Base-by-base conservation (phyloP, 1,284 basidiomycete species). In the Marasmius tenuissimus region DNA sequence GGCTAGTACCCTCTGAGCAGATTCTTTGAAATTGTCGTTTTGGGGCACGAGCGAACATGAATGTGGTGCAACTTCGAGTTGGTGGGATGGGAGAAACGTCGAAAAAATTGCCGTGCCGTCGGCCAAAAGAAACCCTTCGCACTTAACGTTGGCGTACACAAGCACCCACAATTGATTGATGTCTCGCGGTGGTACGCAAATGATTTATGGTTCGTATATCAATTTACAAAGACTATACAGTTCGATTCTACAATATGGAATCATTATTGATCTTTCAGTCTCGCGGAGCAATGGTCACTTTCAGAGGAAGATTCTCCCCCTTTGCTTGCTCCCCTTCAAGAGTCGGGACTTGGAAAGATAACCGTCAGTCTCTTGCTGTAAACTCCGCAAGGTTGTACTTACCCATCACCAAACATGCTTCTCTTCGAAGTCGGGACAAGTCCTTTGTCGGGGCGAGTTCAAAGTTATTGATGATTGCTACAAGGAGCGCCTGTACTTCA, bases 401-500 rank as follows among this genome's bases (percentile, higher is more conserved):
- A 54, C 52, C 52, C 81, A 83, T 84, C 3, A 83, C 81, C 54
- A 83, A 68, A 66, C 81, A 81, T 10, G 81, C 79, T 65, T 82
- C 81, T 64, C 81, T 73, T 51, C 81, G 73, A n/a, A 85, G 68
- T 27, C 76, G 73, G 22, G 74, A 70, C 27, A 77, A 67, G 35
- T 81, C 78, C 27, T 77, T 74, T 1, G 79, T 79, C 5, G 74
- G 70, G 14, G 73, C 70, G 42, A 85, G 75, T 63, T 81, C 78
- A 62, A 85, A 84, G 69, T 81, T 80, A 60, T 79, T 81, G 63
- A 85, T 72, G 47, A 84, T 78, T 66, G 82, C 83, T 14, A 81
- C 76, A 3, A 82, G 74, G 57, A 84, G 73, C 5, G 78, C 70
- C 62, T 83, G 78, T 16, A 84, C 69, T 67, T 85, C 83, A 60